These are phyloP conservation scores for Rhizopus microsporus DNA, from an alignment of 371 early-diverging fungal genomes.

Conservation along the genomic window DNA sequence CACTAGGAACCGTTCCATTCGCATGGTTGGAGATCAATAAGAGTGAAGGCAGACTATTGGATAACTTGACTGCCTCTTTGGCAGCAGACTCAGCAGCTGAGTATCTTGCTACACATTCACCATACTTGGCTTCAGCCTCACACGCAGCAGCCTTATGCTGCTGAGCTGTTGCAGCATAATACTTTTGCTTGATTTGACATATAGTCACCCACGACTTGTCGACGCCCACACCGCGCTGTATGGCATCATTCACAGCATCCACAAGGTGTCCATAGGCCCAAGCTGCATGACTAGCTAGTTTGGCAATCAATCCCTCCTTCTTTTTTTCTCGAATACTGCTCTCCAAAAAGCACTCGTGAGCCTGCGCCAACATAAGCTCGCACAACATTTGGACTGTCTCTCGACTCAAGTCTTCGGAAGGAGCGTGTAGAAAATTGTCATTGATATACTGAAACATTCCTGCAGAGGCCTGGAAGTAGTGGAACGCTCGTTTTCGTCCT, in stretches of 20 bases:
- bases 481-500: conserved; percentile 80
- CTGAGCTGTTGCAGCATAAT: conserved; percentile 83
- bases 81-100: conserved; percentile 77
- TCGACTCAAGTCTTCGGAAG: conserved; percentile 86
- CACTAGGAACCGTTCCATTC: conserved; percentile 50
- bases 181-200: conserved; percentile 83
- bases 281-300: conserved; percentile 87
- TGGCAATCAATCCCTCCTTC: conserved; percentile 79
- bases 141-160: conserved; percentile 79
- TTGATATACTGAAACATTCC: conserved; percentile 93
- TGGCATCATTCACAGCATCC: conserved; percentile 67
- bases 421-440: conserved; percentile 96
- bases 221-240: conserved; percentile 51
- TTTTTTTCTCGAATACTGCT: conserved; percentile 86
- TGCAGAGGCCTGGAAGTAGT: conserved; percentile 91
- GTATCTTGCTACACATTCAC: conserved; percentile 81
- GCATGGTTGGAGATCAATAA: conserved; percentile 48
- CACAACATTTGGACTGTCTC: conserved; percentile 84
- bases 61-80: conserved; percentile 82
- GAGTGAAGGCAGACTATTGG: conserved; percentile 57
- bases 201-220: conserved; percentile 69
- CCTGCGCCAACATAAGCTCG: conserved; percentile 90
- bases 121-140: conserved; percentile 80
- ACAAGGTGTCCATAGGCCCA: conserved; percentile 72
- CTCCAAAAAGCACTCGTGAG: conserved; percentile 92